These are phyloP conservation scores for Colletotrichum musicola DNA, from an alignment of 2,329 filamentous ascomycete genomes.

Conservation along the genomic window DNA sequence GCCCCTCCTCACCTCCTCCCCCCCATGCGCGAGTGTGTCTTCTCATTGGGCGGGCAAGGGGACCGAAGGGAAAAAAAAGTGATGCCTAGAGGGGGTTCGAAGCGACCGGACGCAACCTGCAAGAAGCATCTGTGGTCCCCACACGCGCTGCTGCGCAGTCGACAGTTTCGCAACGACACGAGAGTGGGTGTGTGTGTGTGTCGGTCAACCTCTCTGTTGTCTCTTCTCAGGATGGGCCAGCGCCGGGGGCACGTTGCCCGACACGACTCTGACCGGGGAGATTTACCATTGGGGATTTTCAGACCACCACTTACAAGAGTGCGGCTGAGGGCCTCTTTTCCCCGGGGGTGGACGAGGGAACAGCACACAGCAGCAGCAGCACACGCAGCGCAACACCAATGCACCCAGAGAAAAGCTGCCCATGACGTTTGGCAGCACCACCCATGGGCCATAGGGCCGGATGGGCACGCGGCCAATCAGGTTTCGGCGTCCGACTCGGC, in stretches of 20 bases:
- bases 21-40: not conserved
- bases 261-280: constrained; percentile 28
- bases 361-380: not conserved
- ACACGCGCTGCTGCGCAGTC: constrained; percentile 20
- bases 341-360: not conserved
- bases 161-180: constrained; percentile 17
- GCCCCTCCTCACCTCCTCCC: not conserved
- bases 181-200: constrained; percentile 13
- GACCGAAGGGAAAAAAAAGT: constrained; percentile 2
- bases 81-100: constrained; percentile 18
- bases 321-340: constrained; percentile 23
- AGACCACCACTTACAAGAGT: constrained; percentile 27
- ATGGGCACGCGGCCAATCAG: constrained; percentile 26
- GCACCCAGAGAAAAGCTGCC: constrained; percentile 2
- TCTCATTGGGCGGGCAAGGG: constrained; percentile 18
- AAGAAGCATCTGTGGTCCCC: constrained; percentile 19
- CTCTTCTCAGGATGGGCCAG: constrained; percentile 6
- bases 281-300: constrained; percentile 7
- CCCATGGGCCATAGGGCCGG: constrained; percentile 1
- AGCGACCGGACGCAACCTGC: constrained; percentile 1
- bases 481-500: constrained; percentile 13
- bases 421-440: constrained; percentile 30
- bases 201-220: not conserved
- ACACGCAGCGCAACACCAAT: not conserved
- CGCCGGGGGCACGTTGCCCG: constrained; percentile 14